Evolutionary conservation across 495 filamentous ascomycete species (phyloP).

Genomic region (Aspergillus incahuasiensis): DNA sequence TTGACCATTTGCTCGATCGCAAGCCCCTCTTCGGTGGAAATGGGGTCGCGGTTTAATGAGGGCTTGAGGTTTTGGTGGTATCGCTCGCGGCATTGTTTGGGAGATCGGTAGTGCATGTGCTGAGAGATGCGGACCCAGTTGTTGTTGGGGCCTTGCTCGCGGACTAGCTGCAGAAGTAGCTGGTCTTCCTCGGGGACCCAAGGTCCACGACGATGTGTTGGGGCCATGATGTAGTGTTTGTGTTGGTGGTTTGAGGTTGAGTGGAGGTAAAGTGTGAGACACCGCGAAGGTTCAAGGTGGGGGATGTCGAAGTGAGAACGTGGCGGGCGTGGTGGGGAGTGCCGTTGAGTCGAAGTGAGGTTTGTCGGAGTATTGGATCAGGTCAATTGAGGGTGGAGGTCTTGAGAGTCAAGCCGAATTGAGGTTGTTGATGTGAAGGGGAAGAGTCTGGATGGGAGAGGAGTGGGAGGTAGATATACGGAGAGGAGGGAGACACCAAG

Average conservation of each 20-base stretch:
- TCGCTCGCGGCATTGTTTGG: constrained; percentile 94
- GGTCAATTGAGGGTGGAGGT: not conserved
- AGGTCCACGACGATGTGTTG: constrained; percentile 70
- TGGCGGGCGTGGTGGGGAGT: too few relatives aligned
- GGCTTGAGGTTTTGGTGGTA: constrained; percentile 97
- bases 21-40: constrained; percentile 82
- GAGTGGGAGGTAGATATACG: constrained; percentile 22
- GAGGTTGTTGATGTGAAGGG: not conserved
- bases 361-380: not conserved
- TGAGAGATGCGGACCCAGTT: constrained; percentile 92
- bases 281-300: not conserved
- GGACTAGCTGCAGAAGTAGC: constrained; percentile 66
- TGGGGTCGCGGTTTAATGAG: constrained; percentile 82
- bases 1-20: constrained; percentile 76
- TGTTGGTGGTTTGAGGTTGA: too few relatives aligned
- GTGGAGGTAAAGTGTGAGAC: not conserved
- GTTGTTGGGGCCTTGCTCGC: constrained; percentile 63
- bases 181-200: constrained; percentile 84
- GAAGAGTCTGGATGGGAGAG: constrained; percentile 1
- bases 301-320: not conserved
- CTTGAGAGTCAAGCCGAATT: not conserved
- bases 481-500: constrained; percentile 11
- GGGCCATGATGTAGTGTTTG: constrained; percentile 34
- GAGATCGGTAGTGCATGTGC: constrained; percentile 69
- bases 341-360: not conserved